Conservation (phyloP, 2,329 filamentous ascomycete species). For the Verticillium albo-atrum region DNA sequence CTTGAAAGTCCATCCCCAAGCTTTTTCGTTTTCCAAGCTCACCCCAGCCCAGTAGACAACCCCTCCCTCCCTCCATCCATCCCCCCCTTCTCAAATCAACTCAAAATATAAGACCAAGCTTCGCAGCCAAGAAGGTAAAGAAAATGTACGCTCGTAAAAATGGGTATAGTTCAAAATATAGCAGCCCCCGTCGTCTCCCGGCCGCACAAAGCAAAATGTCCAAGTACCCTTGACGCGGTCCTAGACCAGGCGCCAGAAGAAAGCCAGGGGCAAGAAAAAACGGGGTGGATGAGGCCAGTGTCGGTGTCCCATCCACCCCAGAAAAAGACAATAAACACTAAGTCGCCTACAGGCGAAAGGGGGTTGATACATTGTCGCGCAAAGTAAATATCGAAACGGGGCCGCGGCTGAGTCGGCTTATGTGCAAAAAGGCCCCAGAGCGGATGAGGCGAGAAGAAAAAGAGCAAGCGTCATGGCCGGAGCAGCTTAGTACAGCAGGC, state of each 20-base stretch:
- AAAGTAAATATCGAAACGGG: not conserved
- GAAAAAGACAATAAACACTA: conserved; percentile 13
- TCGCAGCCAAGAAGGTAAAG: conserved; percentile 5
- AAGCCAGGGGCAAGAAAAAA: not conserved
- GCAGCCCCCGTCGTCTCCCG: not conserved
- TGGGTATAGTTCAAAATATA: conserved; percentile 13
- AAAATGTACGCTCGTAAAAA: conserved; percentile 10
- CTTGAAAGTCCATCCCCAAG: too few relatives aligned
- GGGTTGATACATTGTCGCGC: conserved; percentile 1
- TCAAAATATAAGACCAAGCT: conserved; percentile 1
- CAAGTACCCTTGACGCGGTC: not conserved
- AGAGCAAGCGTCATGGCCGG: not conserved
- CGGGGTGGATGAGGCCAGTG: not conserved
- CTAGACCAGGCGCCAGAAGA: not conserved
- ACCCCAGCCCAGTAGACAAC: too few relatives aligned
- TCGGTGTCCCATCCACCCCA: conserved; percentile 2
- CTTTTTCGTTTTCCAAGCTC: not conserved
- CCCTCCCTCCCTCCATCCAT: too few relatives aligned
- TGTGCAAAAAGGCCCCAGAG: not conserved
- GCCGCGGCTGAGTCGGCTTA: not conserved
- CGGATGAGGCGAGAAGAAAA: not conserved
- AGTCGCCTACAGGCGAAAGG: conserved; percentile 3
- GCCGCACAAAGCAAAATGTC: not conserved
- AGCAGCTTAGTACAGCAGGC: conserved; percentile 37
- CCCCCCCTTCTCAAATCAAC: not conserved